Conservation (phyloP, 1,284 basidiomycete species). For the Schizopora paradoxa region DNA sequence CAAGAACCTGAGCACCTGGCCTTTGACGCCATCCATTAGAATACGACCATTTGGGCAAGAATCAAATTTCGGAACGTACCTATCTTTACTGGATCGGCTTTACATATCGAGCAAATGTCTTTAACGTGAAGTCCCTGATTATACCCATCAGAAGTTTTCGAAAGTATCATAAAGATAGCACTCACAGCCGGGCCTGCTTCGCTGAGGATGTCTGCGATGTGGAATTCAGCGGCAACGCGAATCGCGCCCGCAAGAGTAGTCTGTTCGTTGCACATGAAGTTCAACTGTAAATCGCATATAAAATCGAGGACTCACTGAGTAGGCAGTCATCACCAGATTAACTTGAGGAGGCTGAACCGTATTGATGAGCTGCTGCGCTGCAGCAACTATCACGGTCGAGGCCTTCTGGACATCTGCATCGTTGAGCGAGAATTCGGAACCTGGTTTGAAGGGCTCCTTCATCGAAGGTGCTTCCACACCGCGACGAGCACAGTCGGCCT, state of each 20-base stretch:
- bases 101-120: constrained; percentile 19
- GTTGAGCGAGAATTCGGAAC: too few species aligned
- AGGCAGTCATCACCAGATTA: constrained; percentile 9
- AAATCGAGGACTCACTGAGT: constrained; percentile 4
- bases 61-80: constrained; percentile 12
- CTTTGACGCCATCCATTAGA: neutral
- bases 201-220: constrained; percentile 15
- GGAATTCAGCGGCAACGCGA: constrained; percentile 5
- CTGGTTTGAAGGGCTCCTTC: too few species aligned
- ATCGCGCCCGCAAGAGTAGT: constrained; percentile 1
- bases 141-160: neutral
- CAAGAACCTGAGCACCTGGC: constrained; percentile 20
- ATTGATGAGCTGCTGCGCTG: constrained; percentile 9
- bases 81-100: constrained; percentile 20
- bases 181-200: constrained; percentile 10
- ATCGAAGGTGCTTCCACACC: too few species aligned
- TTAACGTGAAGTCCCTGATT: constrained; percentile 19
- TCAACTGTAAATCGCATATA: too few species aligned
- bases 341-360: constrained; percentile 7
- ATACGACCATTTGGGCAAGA: neutral
- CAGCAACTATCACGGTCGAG: too few species aligned
- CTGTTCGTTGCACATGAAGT: too few species aligned
- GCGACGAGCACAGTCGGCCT: too few species aligned
- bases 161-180: neutral
- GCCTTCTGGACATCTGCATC: too few species aligned